phyloP scores from a whole-genome alignment of 2,329 filamentous ascomycete genomes.

The Sclerotinia nivalis region DNA sequence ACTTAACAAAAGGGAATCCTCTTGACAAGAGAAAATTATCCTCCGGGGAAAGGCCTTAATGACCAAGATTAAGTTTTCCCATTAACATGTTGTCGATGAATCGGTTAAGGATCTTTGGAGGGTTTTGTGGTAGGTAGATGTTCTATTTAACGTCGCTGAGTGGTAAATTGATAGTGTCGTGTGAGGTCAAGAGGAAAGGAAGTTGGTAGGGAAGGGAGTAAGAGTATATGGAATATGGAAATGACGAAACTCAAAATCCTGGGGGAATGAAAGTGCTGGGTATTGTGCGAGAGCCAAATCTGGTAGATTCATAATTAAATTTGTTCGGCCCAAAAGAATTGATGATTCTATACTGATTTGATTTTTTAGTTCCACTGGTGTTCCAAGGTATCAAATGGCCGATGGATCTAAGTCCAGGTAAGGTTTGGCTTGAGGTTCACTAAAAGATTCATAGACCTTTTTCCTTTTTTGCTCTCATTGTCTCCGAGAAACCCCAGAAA shows the following conservation, averaged over 20 bases:
- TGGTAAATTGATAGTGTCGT: not conserved
- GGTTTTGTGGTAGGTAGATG: not conserved
- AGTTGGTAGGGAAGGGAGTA: not conserved
- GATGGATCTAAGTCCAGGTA: not conserved
- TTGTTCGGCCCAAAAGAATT: not conserved
- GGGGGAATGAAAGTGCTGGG: not conserved
- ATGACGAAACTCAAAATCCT: slow-evolving; percentile 15
- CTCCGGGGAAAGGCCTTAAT: not conserved
- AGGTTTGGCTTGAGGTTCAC: not conserved
- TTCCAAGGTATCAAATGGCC: slow-evolving; percentile 5
- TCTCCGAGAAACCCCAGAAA: not conserved
- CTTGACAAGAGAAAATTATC: slow-evolving; percentile 9
- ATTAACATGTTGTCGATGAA: not conserved
- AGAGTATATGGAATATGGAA: not conserved
- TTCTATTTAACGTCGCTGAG: not conserved
- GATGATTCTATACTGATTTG: slow-evolving; percentile 11
- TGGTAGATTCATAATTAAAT: slow-evolving; percentile 2
- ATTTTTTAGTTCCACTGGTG: not conserved
- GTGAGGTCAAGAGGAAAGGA: not conserved
- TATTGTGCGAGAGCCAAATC: not conserved
- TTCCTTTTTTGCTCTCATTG: not conserved
- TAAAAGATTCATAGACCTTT: not conserved
- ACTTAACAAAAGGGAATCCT: not conserved
- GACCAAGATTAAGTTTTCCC: not conserved
- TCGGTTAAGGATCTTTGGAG: not conserved